phyloP scores from a whole-genome alignment of 2,329 filamentous ascomycete genomes.

The Aspergillus udagawae region DNA sequence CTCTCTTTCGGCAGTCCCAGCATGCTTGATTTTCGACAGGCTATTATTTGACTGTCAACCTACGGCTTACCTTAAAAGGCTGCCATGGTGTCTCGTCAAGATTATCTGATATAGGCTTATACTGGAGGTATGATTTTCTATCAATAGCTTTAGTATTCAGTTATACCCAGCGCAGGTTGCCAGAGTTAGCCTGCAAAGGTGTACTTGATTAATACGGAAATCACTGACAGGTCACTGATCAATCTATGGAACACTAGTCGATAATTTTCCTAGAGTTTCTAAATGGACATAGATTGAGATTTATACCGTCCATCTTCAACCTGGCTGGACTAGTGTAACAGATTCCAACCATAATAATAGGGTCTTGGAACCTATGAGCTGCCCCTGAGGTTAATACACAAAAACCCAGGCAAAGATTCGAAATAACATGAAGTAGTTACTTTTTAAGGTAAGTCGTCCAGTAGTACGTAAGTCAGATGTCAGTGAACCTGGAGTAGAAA shows the following conservation, averaged over 20 bases:
- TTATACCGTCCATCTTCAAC: neutral
- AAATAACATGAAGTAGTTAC: neutral
- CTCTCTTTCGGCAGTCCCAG: neutral
- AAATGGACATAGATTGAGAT: neutral
- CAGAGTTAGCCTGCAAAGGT: neutral
- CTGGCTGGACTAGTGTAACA: neutral
- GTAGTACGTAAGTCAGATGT: neutral
- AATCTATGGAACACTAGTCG: neutral
- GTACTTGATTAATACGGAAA: neutral
- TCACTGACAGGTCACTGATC: neutral
- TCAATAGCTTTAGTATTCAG: neutral
- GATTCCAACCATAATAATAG: neutral
- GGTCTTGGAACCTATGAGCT: neutral
- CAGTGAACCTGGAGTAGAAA: neutral
- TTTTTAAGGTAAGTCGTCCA: neutral
- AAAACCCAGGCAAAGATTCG: neutral
- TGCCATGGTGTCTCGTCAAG: neutral
- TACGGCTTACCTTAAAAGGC: neutral
- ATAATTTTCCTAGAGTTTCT: neutral
- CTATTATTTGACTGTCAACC: neutral
- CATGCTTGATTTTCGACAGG: neutral
- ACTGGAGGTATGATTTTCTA: neutral
- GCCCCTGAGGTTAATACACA: too few species aligned
- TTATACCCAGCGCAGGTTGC: neutral
- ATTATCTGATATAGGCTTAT: neutral